A percentile compares a stretch with the other conserved stretches of the same genome.
Evolutionary conservation across 2,329 filamentous ascomycete species (phyloP).

Genomic region (Exophiala lecanii-corni): DNA sequence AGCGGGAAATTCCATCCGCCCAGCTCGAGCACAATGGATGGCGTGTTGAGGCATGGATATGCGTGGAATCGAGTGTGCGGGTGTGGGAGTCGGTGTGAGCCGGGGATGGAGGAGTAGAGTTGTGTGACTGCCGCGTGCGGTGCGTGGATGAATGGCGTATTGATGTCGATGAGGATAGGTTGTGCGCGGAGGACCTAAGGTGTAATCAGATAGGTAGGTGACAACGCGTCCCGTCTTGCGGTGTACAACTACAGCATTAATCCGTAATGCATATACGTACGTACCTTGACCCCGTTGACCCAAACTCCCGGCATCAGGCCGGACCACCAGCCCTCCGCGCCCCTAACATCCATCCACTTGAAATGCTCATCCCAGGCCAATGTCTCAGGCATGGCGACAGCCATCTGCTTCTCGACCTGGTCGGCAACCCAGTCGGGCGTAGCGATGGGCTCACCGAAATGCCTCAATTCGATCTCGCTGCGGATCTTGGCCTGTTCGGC

Average conservation of each 20-base stretch:
- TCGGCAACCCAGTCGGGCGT: conserved; percentile 16
- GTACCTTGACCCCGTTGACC: conserved; percentile 29
- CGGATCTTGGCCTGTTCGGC: conserved; percentile 27
- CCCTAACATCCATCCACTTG: conserved; percentile 30
- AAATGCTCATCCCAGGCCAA: conserved; percentile 25
- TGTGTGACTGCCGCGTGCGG: conserved; percentile 13
- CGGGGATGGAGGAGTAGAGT: conserved; percentile 23
- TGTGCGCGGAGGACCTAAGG: conserved; percentile 30
- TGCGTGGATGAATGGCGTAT: conserved; percentile 25
- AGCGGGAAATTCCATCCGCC: conserved; percentile 20
- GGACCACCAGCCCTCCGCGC: conserved; percentile 33
- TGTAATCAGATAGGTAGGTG: neutral
- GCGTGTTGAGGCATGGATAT: conserved; percentile 23
- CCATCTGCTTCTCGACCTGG: conserved; percentile 16
- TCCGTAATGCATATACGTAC: no score
- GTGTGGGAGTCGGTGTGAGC: conserved; percentile 12
- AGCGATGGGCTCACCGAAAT: conserved; percentile 16
- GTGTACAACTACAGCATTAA: no score
- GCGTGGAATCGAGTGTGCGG: conserved; percentile 17
- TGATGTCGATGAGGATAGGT: conserved; percentile 30
- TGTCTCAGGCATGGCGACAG: conserved; percentile 6
- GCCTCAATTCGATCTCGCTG: conserved; percentile 27
- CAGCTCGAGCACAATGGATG: conserved; percentile 21
- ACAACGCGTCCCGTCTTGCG: no score
- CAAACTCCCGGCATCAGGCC: conserved; percentile 32